A percentile compares a stretch with the other conserved stretches of the same genome.
Conservation (phyloP, 306 rosid species). For the Prunus mongolica region DNA sequence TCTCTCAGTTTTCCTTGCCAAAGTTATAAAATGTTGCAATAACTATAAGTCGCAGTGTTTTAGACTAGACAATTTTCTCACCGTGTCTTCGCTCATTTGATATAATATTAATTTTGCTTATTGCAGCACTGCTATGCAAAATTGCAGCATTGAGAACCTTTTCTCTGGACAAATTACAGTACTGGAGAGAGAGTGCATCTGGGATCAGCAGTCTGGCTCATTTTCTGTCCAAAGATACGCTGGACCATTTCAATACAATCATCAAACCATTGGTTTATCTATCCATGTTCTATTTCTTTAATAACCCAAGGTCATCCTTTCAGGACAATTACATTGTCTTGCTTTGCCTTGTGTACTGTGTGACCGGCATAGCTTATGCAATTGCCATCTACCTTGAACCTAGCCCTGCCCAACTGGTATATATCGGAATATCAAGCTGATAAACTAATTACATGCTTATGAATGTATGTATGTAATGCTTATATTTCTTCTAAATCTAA, state of each 20-base stretch:
- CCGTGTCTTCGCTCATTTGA: conserved; percentile 9
- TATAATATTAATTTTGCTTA: background rate
- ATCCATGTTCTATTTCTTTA: conserved; percentile 41
- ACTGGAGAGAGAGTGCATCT: conserved; percentile 38
- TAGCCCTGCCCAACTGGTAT: conserved; percentile 41
- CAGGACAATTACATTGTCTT: conserved; percentile 33
- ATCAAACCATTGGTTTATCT: conserved; percentile 41
- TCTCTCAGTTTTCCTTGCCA: background rate
- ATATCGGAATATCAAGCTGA: background rate
- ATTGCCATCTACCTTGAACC: conserved; percentile 39
- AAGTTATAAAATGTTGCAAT: conserved; percentile 2
- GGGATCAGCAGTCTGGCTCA: conserved; percentile 45
- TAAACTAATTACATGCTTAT: background rate
- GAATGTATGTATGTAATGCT: background rate
- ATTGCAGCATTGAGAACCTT: conserved; percentile 40
- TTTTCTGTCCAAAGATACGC: conserved; percentile 39
- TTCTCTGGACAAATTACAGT: conserved; percentile 43
- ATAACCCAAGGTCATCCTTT: conserved; percentile 36
- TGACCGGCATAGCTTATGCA: conserved; percentile 37
- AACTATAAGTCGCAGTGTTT: background rate
- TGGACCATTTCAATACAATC: conserved; percentile 34
- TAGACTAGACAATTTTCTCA: background rate
- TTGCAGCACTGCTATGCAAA: conserved; percentile 39
- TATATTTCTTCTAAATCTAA: background rate
- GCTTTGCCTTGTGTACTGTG: conserved; percentile 40